Evolutionary conservation across 1,284 basidiomycete genomes (phyloP), one percentile per base, ranked within the genome.

Genomic region (Fomitopsis pinicola): DNA sequence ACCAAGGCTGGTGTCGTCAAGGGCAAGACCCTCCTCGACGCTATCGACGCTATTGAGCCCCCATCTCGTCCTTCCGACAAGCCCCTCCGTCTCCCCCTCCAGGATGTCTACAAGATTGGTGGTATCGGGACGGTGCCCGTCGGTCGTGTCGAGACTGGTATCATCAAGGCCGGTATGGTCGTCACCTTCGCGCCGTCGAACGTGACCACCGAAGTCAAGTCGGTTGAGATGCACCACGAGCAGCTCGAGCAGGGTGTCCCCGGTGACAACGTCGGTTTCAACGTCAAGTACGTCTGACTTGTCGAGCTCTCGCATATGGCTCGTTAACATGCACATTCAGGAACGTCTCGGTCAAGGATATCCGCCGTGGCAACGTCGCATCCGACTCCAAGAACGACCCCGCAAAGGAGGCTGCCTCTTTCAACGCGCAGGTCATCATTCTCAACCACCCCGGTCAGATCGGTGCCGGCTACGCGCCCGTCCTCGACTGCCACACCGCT

Each of bases 81-180:
- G 87, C 96, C 97, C 73, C 97, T 99, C 83, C 96, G 97, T 85
- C 96, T 99, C 69, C 97, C 97, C 74, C 95, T 99, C 81, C 97
- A 99, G 88, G 97, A 99, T 88, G 97, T 99, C 74, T 99, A 99
- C 94, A 99, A 99, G 89, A 99, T 99, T 75, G 97, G 97, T 83
- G 97, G 97, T 96, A 99, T 99, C 75, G 97, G 97, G 72, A 99
- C 97, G 73, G 97, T 99, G 73, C 97, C 97, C 77, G 97, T 99
- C 82, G 97, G 97, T 80, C 97, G 97, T 94, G 97, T 99, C 75
- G 97, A 99, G 87, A 99, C 97, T 75, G 97, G 97, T 91, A 77
- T 95, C 80, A 98, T 99, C 89, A 98, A 98, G 88, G 93, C 95
- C 73, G 96, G 97, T 79, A 98, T 99, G 97, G 86, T 99, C 75